phyloP scores from a whole-genome alignment of 192 early-diverging fungal species.

The Coemansia sp. region DNA sequence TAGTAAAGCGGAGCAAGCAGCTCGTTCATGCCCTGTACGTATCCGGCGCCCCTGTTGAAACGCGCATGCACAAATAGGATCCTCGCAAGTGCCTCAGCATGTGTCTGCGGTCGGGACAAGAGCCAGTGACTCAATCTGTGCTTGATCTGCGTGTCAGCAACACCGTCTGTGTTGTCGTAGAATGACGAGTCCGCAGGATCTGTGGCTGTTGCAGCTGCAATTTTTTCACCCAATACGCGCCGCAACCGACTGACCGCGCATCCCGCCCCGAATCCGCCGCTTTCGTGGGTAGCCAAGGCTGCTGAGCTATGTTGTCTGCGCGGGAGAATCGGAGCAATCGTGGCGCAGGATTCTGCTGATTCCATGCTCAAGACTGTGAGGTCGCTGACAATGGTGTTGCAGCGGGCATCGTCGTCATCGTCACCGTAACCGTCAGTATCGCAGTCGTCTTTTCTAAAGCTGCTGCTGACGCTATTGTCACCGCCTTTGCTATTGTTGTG shows the following conservation, averaged over 20 bases:
- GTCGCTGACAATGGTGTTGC: conserved; percentile 5
- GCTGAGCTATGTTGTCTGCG: conserved; percentile 1
- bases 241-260: background rate
- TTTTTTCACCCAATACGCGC: conserved; percentile 16
- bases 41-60: conserved; percentile 77
- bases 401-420: conserved; percentile 8
- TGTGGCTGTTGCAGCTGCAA: conserved; percentile 4
- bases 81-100: conserved; percentile 78
- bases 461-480: conserved; percentile 1
- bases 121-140: background rate
- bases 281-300: background rate
- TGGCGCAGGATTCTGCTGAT: conserved; percentile 3
- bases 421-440: background rate
- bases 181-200: background rate
- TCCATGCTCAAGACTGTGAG: conserved; percentile 3
- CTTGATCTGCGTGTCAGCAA: conserved; percentile 15
- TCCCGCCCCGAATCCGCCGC: background rate
- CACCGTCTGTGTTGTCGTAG: conserved; percentile 2
- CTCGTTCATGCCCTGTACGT: conserved; percentile 92
- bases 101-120: conserved; percentile 57
- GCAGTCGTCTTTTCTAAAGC: background rate
- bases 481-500: background rate
- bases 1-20: conserved; percentile 80
- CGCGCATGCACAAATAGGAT: conserved; percentile 79
- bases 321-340: background rate